phyloP scores from a whole-genome alignment of 257 asterid species.

The Capsicum baccatum region DNA sequence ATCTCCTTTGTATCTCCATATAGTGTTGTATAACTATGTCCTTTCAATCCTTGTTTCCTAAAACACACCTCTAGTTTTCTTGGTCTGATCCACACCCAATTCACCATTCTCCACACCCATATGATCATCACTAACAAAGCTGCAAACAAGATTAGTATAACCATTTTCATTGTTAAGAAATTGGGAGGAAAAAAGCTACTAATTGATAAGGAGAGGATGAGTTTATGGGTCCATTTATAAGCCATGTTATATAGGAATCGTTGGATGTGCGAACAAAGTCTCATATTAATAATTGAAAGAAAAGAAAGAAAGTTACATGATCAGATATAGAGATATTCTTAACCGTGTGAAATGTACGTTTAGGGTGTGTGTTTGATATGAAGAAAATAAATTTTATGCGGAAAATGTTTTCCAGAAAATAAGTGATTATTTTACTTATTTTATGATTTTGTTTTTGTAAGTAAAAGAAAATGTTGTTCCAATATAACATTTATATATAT shows the following conservation, averaged over 20 bases:
- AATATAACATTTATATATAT: too few relatives aligned
- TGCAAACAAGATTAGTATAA: neutral
- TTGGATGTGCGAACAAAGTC: neutral
- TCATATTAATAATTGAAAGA: neutral
- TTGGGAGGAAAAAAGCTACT: neutral
- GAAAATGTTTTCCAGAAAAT: too few relatives aligned
- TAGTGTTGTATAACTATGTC: conserved; percentile 50
- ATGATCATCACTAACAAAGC: neutral
- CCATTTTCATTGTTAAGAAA: neutral
- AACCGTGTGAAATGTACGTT: too few relatives aligned
- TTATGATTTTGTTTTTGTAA: too few relatives aligned
- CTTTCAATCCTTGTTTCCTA: conserved; percentile 55
- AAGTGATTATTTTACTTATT: too few relatives aligned
- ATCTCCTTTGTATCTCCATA: conserved; percentile 63
- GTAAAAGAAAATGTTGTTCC: too few relatives aligned
- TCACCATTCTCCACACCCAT: conserved; percentile 45
- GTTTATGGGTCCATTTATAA: neutral
- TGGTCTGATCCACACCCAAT: conserved; percentile 63
- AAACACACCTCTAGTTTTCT: conserved; percentile 47
- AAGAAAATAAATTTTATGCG: too few relatives aligned
- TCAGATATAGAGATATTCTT: too few relatives aligned
- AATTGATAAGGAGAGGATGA: neutral
- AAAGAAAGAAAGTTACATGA: too few relatives aligned
- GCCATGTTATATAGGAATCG: neutral
- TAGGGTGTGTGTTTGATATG: too few relatives aligned